Percentiles rank a stretch among this genome's conserved stretches.
Conservation (phyloP, 1,284 basidiomycete species). For the Ustilago loliicola region DNA sequence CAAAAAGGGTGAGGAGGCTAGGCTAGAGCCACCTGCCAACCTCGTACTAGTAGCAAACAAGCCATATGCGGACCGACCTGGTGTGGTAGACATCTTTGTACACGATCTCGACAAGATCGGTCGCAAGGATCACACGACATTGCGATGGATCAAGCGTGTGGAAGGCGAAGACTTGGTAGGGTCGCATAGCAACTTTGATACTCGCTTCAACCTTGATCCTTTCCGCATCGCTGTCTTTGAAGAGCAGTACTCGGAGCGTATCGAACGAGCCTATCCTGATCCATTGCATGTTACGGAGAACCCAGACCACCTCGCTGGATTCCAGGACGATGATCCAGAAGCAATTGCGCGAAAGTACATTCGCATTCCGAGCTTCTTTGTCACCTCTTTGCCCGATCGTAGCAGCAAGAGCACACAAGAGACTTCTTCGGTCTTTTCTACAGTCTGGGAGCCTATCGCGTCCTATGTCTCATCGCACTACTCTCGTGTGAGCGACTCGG, state of each 20-base stretch:
- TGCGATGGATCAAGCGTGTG: constrained; percentile 55
- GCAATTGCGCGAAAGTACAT: constrained; percentile 14
- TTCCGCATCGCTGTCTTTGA: constrained; percentile 49
- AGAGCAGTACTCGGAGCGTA: constrained; percentile 46
- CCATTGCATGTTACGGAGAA: constrained; percentile 28
- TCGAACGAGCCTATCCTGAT: constrained; percentile 40
- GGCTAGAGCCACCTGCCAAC: constrained; percentile 38
- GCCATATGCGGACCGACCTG: constrained; percentile 40
- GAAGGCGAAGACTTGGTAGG: constrained; percentile 26
- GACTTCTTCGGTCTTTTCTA: constrained; percentile 27
- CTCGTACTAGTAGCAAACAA: constrained; percentile 55
- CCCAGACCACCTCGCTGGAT: constrained; percentile 34
- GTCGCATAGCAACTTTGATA: constrained; percentile 16
- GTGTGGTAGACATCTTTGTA: constrained; percentile 58
- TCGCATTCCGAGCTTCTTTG: constrained; percentile 53
- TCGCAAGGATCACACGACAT: constrained; percentile 33
- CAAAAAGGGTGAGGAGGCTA: constrained; percentile 23
- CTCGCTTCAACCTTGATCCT: constrained; percentile 34
- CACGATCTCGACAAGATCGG: constrained; percentile 51
- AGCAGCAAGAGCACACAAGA: neutral
- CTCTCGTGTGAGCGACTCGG: constrained; percentile 20
- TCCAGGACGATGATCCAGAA: constrained; percentile 33
- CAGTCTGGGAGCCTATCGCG: constrained; percentile 35
- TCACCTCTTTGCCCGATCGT: constrained; percentile 45
- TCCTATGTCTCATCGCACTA: constrained; percentile 13